Evolutionary conservation across 2,329 filamentous ascomycete species (phyloP).

Genomic region (Colletotrichum limetticola): DNA sequence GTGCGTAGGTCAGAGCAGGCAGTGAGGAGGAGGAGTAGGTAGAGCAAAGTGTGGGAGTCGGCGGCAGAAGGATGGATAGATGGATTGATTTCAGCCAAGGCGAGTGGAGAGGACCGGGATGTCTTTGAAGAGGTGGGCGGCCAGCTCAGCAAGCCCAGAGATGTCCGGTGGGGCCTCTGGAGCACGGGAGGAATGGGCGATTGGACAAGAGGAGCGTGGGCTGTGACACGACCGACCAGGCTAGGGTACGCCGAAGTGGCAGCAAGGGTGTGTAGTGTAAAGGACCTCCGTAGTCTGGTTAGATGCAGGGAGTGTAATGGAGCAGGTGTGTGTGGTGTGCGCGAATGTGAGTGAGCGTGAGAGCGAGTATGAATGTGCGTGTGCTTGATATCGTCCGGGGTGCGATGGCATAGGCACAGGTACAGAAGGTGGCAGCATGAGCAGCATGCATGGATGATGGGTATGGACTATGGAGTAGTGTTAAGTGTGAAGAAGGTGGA

Average conservation of each 20-base stretch:
- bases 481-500: not conserved
- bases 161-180: constrained; percentile 35
- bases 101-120: constrained; percentile 30
- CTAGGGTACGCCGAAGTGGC: constrained; percentile 35
- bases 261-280: constrained; percentile 33
- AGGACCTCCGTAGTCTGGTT: constrained; percentile 8
- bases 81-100: constrained; percentile 28
- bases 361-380: not conserved
- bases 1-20: not conserved
- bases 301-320: constrained; percentile 29
- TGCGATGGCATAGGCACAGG: constrained; percentile 8
- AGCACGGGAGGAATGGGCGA: constrained; percentile 40
- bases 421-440: not conserved
- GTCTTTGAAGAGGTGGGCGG: constrained; percentile 31
- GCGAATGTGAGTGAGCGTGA: not conserved
- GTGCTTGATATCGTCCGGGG: constrained; percentile 32
- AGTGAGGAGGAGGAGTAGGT: constrained; percentile 4
- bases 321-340: constrained; percentile 19
- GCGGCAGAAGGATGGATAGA: constrained; percentile 31
- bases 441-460: constrained; percentile 6
- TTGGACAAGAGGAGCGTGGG: constrained; percentile 44
- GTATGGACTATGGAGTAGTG: not conserved
- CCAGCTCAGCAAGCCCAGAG: constrained; percentile 36
- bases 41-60: constrained; percentile 18
- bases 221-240: constrained; percentile 43